These are phyloP conservation scores for Coemansia javaensis DNA, from an alignment of 192 early-diverging fungal species.

Conservation along the genomic window DNA sequence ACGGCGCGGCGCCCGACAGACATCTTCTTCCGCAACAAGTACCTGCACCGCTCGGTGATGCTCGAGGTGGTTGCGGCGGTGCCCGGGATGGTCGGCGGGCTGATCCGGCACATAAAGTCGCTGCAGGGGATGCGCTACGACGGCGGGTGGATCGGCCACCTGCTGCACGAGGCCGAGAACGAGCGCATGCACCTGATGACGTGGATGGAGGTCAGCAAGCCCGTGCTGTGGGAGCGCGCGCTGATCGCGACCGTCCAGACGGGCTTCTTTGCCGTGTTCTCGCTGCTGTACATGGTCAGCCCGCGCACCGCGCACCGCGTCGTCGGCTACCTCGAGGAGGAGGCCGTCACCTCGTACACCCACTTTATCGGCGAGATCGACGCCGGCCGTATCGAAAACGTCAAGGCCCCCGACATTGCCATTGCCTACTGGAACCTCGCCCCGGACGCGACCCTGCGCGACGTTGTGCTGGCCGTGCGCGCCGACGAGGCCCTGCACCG, in stretches of 20 bases:
- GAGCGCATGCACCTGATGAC: conserved; percentile 73
- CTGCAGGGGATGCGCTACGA: conserved; percentile 74
- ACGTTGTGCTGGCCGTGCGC: conserved; percentile 82
- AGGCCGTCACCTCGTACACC: conserved; percentile 87
- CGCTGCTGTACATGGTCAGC: conserved; percentile 74
- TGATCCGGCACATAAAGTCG: conserved; percentile 73
- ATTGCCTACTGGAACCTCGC: conserved; percentile 80
- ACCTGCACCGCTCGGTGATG: conserved; percentile 74
- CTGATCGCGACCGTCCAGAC: conserved; percentile 77
- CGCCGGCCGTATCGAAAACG: conserved; percentile 62
- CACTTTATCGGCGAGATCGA: conserved; percentile 84
- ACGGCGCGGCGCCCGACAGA: conserved; percentile 60
- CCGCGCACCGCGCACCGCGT: conserved; percentile 82
- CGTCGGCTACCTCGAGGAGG: conserved; percentile 91
- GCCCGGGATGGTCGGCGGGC: conserved; percentile 86
- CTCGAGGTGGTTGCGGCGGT: conserved; percentile 73
- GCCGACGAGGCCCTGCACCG: conserved; percentile 87
- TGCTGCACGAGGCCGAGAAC: conserved; percentile 92
- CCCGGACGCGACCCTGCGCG: conserved; percentile 62
- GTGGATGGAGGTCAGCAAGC: conserved; percentile 71
- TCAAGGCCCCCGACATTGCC: conserved; percentile 78
- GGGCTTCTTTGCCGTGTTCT: conserved; percentile 87
- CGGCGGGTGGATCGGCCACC: conserved; percentile 84
- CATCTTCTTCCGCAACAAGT: conserved; percentile 68
- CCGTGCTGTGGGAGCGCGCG: conserved; percentile 56